phyloP scores from a whole-genome alignment of 2,329 filamentous ascomycete species.

The Chaetomium strumarium region DNA sequence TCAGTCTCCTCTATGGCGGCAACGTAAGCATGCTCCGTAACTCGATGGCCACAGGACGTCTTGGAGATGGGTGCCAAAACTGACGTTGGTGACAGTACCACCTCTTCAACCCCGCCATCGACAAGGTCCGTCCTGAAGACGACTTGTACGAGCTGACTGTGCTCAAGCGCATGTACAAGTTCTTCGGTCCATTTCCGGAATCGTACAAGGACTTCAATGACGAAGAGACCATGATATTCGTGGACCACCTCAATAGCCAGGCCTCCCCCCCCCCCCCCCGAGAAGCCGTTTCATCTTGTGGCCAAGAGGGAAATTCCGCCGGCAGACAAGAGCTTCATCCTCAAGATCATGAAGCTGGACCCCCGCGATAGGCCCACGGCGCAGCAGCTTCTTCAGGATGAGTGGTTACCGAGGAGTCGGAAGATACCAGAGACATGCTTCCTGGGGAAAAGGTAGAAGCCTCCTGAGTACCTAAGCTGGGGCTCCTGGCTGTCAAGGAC shows the following conservation, averaged over 20 bases:
- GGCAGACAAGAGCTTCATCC: slow-evolving; percentile 24
- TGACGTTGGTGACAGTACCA: too few relatives aligned
- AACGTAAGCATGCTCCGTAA: too few relatives aligned
- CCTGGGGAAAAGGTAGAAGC: neutral
- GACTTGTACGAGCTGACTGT: slow-evolving; percentile 24
- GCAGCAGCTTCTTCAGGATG: slow-evolving; percentile 24
- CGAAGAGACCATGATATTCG: slow-evolving; percentile 16
- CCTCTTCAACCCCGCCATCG: slow-evolving; percentile 24
- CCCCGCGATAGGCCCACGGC: slow-evolving; percentile 26
- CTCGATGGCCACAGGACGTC: too few relatives aligned
- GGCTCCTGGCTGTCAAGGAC: too few relatives aligned
- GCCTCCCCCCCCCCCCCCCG: slow-evolving; percentile 19
- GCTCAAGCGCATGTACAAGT: slow-evolving; percentile 24
- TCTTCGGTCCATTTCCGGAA: slow-evolving; percentile 23
- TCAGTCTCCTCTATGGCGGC: slow-evolving; percentile 26
- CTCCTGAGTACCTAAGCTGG: too few relatives aligned
- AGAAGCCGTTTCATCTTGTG: slow-evolving; percentile 21
- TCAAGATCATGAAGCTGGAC: slow-evolving; percentile 27
- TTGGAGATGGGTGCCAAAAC: too few relatives aligned
- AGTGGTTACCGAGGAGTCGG: slow-evolving; percentile 26
- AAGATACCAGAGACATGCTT: slow-evolving; percentile 19
- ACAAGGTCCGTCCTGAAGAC: slow-evolving; percentile 18
- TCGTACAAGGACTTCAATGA: slow-evolving; percentile 20
- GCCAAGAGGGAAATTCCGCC: slow-evolving; percentile 21
- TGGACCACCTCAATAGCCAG: slow-evolving; percentile 21